Evolutionary conservation across 352 stramenopile genomes (phyloP).

Genomic region (Ophiocytium majus): DNA sequence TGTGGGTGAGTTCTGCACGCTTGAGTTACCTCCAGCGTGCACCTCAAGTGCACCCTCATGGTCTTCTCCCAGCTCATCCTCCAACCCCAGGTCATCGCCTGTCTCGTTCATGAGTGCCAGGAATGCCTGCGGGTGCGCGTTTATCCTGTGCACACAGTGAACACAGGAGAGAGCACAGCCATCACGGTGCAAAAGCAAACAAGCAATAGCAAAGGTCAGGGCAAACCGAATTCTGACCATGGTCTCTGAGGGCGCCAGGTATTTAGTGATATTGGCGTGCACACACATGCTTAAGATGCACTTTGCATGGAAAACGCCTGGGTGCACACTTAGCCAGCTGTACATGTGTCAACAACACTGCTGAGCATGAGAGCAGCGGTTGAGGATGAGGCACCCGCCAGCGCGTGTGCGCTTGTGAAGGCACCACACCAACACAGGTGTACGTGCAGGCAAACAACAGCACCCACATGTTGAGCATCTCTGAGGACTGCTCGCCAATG

Average conservation of each 20-base stretch:
- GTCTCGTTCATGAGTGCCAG: neutral
- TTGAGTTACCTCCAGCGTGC: too few relatives aligned
- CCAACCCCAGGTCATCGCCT: neutral
- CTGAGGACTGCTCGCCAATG: constrained; percentile 14
- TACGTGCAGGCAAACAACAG: too few relatives aligned
- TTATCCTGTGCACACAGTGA: neutral
- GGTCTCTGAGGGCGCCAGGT: too few relatives aligned
- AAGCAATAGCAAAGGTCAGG: too few relatives aligned
- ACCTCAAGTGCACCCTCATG: neutral
- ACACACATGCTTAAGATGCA: too few relatives aligned
- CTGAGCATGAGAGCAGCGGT: neutral
- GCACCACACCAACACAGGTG: too few relatives aligned
- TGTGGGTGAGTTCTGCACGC: too few relatives aligned
- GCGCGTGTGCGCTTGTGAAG: too few relatives aligned
- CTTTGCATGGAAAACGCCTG: neutral
- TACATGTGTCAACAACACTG: neutral
- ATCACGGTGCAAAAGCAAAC: too few relatives aligned
- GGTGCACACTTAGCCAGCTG: neutral
- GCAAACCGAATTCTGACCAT: too few relatives aligned
- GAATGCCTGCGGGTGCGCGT: constrained; percentile 6
- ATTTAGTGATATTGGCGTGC: too few relatives aligned
- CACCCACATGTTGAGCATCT: constrained; percentile 19
- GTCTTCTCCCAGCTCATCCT: neutral
- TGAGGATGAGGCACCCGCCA: neutral
- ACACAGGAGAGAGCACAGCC: too few relatives aligned